phyloP scores from a whole-genome alignment of 345 rosid genomes.

The Lumnitzera littorea region DNA sequence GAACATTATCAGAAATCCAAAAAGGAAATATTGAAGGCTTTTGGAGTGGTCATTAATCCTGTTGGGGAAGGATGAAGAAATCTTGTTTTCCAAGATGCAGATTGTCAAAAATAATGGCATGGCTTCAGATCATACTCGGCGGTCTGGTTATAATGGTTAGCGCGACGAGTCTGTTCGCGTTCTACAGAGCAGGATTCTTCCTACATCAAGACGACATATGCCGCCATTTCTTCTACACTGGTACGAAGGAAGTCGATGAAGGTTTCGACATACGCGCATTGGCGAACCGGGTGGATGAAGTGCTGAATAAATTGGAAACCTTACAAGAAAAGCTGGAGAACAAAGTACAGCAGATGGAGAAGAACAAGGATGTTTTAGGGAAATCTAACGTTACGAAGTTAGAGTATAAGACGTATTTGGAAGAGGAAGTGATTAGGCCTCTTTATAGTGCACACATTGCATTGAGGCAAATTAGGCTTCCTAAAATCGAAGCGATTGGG shows the following conservation, averaged over 20 bases:
- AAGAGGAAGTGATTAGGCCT: conserved; percentile 66
- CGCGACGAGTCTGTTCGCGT: conserved; percentile 53
- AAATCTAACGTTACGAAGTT: conserved; percentile 28
- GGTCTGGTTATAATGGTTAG: conserved; percentile 54
- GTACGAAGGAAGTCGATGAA: conserved; percentile 30
- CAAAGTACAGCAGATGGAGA: conserved; percentile 55
- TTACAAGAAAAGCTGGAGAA: conserved; percentile 61
- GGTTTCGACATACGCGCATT: conserved; percentile 44
- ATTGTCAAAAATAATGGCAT: conserved; percentile 42
- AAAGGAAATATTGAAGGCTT: not conserved
- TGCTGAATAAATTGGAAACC: conserved; percentile 39
- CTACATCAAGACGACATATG: conserved; percentile 62
- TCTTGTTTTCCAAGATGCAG: conserved; percentile 43
- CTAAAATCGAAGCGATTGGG: conserved; percentile 34
- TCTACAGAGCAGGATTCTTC: conserved; percentile 64
- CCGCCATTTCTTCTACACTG: conserved; percentile 39
- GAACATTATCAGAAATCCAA: conserved; percentile 4
- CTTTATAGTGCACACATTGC: conserved; percentile 56
- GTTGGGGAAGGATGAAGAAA: conserved; percentile 34
- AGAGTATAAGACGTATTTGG: conserved; percentile 54
- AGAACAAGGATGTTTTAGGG: conserved; percentile 28
- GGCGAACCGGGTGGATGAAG: conserved; percentile 42
- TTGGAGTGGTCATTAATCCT: not conserved
- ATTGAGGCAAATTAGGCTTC: conserved; percentile 61
- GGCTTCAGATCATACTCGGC: conserved; percentile 60